Evolutionary conservation across 2,329 filamentous ascomycete genomes (phyloP).

Genomic region (Phyllosticta citrichinensis): DNA sequence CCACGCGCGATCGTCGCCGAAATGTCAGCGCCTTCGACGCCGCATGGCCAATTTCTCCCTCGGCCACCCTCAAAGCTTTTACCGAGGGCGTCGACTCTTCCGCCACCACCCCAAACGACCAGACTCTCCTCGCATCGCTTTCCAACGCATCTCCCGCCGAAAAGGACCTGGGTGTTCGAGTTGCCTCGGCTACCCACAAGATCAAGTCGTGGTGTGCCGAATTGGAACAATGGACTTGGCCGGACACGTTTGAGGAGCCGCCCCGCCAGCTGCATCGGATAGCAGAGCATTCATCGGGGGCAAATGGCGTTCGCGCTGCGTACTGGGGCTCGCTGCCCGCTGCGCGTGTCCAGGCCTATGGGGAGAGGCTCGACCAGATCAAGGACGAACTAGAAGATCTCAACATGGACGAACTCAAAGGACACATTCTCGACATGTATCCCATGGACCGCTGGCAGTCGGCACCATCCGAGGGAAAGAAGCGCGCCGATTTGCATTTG

Average conservation of each 20-base stretch:
- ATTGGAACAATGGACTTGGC: conserved; percentile 53
- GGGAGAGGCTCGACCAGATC: conserved; percentile 66
- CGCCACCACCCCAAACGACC: conserved; percentile 31
- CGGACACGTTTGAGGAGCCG: conserved; percentile 37
- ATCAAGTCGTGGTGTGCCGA: conserved; percentile 70
- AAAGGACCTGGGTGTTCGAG: conserved; percentile 60
- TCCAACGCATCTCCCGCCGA: conserved; percentile 54
- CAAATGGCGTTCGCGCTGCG: not conserved
- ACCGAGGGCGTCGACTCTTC: conserved; percentile 35
- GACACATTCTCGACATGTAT: conserved; percentile 76
- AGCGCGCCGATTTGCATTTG: conserved; percentile 44
- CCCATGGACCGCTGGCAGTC: conserved; percentile 36
- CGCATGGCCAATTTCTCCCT: conserved; percentile 22
- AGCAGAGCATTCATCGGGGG: conserved; percentile 2
- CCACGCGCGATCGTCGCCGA: conserved; percentile 9
- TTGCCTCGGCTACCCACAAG: conserved; percentile 59
- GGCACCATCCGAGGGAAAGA: conserved; percentile 27
- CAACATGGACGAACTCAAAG: conserved; percentile 80
- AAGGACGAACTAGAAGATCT: conserved; percentile 56
- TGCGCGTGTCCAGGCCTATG: conserved; percentile 56
- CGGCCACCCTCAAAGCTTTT: conserved; percentile 32
- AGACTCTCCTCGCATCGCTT: conserved; percentile 44
- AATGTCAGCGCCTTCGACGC: conserved; percentile 9
- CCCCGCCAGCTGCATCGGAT: conserved; percentile 5
- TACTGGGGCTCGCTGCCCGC: conserved; percentile 65